phyloP scores from a whole-genome alignment of 768 basidiomycete genomes.

The Amanita rubescens region DNA sequence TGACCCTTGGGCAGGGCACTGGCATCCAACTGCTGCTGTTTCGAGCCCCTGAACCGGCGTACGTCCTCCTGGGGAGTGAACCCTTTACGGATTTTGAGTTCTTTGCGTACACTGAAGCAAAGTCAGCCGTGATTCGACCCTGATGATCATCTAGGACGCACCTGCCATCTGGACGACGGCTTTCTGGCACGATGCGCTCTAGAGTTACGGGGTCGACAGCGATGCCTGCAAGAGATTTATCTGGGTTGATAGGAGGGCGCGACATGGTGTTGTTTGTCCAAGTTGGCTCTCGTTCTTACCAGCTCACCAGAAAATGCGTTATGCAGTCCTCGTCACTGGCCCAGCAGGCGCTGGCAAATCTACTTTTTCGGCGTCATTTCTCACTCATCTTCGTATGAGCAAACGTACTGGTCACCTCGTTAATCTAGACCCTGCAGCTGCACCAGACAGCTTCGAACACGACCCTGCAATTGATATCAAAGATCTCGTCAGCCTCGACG shows the following conservation, averaged over 20 bases:
- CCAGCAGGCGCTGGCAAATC: conserved; percentile 98
- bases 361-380: conserved; percentile 81
- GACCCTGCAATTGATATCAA: conserved; percentile 91
- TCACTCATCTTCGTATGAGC: conserved; percentile 81
- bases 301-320: conserved; percentile 61
- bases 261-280: conserved; percentile 43
- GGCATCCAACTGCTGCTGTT: conserved; percentile 66
- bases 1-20: conserved; percentile 66
- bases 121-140: conserved; percentile 11
- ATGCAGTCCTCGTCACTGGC: conserved; percentile 86
- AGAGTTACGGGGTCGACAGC: conserved; percentile 79
- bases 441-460: conserved; percentile 81
- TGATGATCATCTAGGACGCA: conserved; percentile 32
- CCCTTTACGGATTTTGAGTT: conserved; percentile 84
- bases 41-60: conserved; percentile 72
- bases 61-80: conserved; percentile 95
- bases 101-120: conserved; percentile 65
- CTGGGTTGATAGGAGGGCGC: conserved; percentile 66
- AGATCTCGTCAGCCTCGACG: conserved; percentile 85
- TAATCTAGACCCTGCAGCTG: conserved; percentile 95
- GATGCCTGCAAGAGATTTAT: conserved; percentile 70
- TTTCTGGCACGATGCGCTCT: conserved; percentile 84
- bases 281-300: too few relatives aligned
- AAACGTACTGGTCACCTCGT: conserved; percentile 86
- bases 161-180: conserved; percentile 79